Percentiles rank a stretch among this genome's conserved stretches.
Conservation (phyloP, 176 grass and related monocot genomes). For the Cenchrus purpureus region DNA sequence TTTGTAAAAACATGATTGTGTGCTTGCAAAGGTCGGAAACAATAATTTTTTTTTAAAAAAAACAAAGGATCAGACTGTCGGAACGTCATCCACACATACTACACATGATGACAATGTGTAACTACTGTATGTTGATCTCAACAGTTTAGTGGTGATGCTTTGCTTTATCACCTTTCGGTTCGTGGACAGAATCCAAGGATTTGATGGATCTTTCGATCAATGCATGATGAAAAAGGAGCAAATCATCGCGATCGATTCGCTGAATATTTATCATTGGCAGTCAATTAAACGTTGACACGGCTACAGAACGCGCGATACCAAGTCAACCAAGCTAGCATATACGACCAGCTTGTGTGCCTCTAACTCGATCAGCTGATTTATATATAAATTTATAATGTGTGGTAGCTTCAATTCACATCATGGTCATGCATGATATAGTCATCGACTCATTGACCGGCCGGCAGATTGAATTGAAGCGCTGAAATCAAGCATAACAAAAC, state of each 20-base stretch:
- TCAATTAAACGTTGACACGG: constrained; percentile 9
- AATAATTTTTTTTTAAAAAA: too few species aligned
- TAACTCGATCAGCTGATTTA: too few species aligned
- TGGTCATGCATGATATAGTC: too few species aligned
- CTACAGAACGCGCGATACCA: not conserved
- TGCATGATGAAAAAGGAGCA: not conserved
- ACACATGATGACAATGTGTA: not conserved
- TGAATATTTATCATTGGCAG: not conserved
- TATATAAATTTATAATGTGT: too few species aligned
- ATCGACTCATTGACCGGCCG: too few species aligned
- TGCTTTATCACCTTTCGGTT: not conserved
- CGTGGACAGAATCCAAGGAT: constrained; percentile 28
- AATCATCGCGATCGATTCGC: constrained; percentile 2
- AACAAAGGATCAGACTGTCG: not conserved
- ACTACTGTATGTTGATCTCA: not conserved
- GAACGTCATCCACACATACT: not conserved
- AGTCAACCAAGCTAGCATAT: not conserved
- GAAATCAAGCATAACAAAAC: too few species aligned
- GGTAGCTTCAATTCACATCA: too few species aligned
- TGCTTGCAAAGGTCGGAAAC: too few species aligned
- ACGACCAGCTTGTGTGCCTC: too few species aligned
- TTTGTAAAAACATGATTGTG: too few species aligned
- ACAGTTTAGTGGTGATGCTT: not conserved
- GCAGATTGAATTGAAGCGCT: too few species aligned
- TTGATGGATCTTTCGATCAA: not conserved